Evolutionary conservation across 2,329 filamentous ascomycete species (phyloP).

Genomic region (Aschersonia sp.): DNA sequence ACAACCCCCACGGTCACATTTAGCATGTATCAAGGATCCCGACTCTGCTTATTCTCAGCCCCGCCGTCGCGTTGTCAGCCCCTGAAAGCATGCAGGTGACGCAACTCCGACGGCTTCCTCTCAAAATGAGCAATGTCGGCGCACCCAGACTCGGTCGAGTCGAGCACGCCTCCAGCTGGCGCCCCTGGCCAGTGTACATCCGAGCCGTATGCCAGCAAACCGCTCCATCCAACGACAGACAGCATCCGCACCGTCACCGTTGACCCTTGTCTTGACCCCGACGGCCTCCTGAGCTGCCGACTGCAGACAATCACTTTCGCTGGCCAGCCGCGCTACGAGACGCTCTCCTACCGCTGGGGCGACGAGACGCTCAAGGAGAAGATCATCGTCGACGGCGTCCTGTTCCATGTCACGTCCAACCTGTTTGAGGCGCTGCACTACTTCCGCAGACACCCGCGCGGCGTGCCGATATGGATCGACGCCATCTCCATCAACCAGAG

Average conservation of each 20-base stretch:
- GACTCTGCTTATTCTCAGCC: too few species aligned
- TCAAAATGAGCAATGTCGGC: too few species aligned
- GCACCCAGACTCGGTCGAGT: too few species aligned
- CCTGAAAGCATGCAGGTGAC: too few species aligned
- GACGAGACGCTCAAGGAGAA: constrained; percentile 2
- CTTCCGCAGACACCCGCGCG: constrained; percentile 2
- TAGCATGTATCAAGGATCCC: too few species aligned
- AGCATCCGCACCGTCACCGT: constrained; percentile 6
- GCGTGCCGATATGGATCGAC: constrained; percentile 8
- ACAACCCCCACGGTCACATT: too few species aligned
- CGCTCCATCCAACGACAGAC: constrained; percentile 1
- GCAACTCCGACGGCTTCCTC: too few species aligned
- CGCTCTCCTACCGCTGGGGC: constrained; percentile 9
- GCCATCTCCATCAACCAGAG: constrained; percentile 8
- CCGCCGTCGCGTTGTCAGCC: too few species aligned
- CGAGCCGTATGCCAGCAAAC: constrained; percentile 1
- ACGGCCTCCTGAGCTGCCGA: constrained; percentile 2
- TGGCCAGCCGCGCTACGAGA: constrained; percentile 6
- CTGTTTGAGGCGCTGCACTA: constrained; percentile 5
- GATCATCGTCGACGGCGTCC: constrained; percentile 5
- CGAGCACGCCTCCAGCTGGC: too few species aligned
- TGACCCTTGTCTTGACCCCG: not conserved
- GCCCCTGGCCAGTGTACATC: too few species aligned
- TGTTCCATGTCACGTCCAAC: constrained; percentile 5
- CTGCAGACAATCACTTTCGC: constrained; percentile 4